phyloP scores from a whole-genome alignment of 805 yeast genomes.

The Kuraishia borneana region DNA sequence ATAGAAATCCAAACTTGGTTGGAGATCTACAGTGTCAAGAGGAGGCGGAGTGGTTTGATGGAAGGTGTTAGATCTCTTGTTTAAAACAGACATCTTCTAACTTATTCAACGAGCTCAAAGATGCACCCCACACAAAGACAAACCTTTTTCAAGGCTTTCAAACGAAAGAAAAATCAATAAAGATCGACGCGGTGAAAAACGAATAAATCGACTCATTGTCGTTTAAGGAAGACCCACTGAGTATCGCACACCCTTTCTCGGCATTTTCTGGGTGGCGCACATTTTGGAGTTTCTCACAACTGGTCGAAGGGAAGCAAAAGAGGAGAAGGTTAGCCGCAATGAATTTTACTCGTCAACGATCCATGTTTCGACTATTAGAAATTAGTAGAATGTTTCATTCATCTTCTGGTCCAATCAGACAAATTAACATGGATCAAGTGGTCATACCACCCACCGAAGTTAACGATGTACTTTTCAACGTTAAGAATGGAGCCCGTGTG shows the following conservation, averaged over 20 bases:
- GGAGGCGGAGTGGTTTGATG: constrained; percentile 13
- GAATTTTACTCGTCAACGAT: no score
- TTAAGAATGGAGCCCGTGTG: constrained; percentile 56
- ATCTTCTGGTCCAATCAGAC: neutral
- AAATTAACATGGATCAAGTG: neutral
- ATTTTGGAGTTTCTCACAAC: no score
- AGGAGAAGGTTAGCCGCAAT: no score
- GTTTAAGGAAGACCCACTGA: no score
- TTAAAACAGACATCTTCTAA: constrained; percentile 9
- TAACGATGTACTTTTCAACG: constrained; percentile 51
- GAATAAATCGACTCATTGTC: no score
- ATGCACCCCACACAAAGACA: no score
- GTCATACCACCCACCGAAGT: neutral
- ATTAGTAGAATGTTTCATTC: neutral
- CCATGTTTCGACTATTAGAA: neutral
- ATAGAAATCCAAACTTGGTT: constrained; percentile 42
- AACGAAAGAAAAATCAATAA: no score
- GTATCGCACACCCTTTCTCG: no score
- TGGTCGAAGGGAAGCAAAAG: no score
- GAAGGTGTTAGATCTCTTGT: constrained; percentile 10
- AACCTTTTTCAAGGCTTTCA: no score
- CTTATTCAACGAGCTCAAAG: constrained; percentile 1
- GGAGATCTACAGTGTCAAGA: constrained; percentile 21
- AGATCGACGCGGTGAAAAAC: neutral
- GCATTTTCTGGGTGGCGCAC: no score